Conservation (phyloP, 2,329 filamentous ascomycete species). For the Xylaria multiplex region DNA sequence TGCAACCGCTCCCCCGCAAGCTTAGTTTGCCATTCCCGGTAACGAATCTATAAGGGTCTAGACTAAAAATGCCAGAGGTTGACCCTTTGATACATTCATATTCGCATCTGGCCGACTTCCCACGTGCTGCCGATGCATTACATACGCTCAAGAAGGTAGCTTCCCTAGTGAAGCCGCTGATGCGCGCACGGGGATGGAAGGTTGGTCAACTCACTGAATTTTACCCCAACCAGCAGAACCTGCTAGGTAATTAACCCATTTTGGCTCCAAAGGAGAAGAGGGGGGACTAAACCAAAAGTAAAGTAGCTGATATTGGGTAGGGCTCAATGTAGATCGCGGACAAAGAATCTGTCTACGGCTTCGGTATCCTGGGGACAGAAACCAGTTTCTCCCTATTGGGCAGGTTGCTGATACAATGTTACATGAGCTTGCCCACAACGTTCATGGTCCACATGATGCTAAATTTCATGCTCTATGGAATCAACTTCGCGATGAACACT, state of each 20-base stretch:
- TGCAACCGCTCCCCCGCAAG: background rate
- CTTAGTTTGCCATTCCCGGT: conserved; percentile 3
- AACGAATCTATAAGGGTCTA: background rate
- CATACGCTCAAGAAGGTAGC: conserved; percentile 80
- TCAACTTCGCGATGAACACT: conserved; percentile 85
- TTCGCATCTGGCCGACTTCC: conserved; percentile 59
- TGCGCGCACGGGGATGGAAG: conserved; percentile 85
- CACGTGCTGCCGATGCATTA: conserved; percentile 61
- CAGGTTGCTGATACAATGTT: conserved; percentile 89
- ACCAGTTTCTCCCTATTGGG: conserved; percentile 82
- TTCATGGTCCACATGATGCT: conserved; percentile 82
- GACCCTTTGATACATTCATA: conserved; percentile 60
- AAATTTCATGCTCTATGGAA: conserved; percentile 90
- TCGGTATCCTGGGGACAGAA: conserved; percentile 77
- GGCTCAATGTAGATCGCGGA: conserved; percentile 80
- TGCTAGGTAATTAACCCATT: conserved; percentile 67
- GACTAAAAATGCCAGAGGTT: conserved; percentile 53
- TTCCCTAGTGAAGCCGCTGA: conserved; percentile 92
- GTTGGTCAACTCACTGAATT: conserved; percentile 86
- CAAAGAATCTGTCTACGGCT: conserved; percentile 84
- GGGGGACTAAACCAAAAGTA: background rate
- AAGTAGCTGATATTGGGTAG: conserved; percentile 50
- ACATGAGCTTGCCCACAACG: conserved; percentile 91
- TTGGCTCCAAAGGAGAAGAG: no score
- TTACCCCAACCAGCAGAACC: conserved; percentile 76